Percentiles rank a stretch among this genome's conserved stretches.
phyloP scores from a whole-genome alignment of 306 rosid species.

The Quercus agrifolia region DNA sequence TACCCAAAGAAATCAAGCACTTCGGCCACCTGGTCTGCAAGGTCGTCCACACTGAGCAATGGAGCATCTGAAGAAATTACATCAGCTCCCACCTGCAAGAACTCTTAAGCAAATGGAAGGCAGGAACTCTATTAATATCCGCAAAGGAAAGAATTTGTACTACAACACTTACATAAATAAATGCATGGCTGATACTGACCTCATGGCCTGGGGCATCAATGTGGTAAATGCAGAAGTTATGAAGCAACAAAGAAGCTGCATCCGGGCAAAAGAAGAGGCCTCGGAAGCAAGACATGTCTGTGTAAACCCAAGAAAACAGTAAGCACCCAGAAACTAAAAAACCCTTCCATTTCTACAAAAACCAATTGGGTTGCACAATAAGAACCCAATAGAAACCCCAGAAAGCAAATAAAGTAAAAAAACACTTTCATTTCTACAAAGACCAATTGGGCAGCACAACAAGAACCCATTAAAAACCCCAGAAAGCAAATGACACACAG shows the following conservation, averaged over 20 bases:
- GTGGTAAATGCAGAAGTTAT: slow-evolving; percentile 83
- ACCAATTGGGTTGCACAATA: neutral
- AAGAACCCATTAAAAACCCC: neutral
- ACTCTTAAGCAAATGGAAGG: slow-evolving; percentile 54
- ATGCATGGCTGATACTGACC: slow-evolving; percentile 46
- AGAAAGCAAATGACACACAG: neutral
- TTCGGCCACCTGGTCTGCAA: slow-evolving; percentile 82
- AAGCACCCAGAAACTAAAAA: neutral
- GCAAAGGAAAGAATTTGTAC: neutral
- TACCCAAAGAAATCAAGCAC: slow-evolving; percentile 85
- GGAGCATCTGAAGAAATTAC: slow-evolving; percentile 79
- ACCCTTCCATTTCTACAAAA: neutral
- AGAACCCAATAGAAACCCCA: neutral
- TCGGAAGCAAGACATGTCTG: slow-evolving; percentile 82
- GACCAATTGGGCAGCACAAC: neutral
- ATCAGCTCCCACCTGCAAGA: slow-evolving; percentile 87
- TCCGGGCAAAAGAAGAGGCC: slow-evolving; percentile 75
- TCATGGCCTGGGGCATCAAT: slow-evolving; percentile 92
- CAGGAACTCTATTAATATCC: slow-evolving; percentile 17
- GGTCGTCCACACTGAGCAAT: slow-evolving; percentile 71
- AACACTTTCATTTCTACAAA: neutral
- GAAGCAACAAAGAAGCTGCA: slow-evolving; percentile 84
- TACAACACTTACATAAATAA: neutral
- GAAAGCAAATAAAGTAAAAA: neutral
- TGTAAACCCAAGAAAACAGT: slow-evolving; percentile 7